Percentiles rank a stretch among this genome's conserved stretches.
These are phyloP conservation scores for Somion occarium DNA, from an alignment of 1,284 basidiomycete species.

Conservation along the genomic window DNA sequence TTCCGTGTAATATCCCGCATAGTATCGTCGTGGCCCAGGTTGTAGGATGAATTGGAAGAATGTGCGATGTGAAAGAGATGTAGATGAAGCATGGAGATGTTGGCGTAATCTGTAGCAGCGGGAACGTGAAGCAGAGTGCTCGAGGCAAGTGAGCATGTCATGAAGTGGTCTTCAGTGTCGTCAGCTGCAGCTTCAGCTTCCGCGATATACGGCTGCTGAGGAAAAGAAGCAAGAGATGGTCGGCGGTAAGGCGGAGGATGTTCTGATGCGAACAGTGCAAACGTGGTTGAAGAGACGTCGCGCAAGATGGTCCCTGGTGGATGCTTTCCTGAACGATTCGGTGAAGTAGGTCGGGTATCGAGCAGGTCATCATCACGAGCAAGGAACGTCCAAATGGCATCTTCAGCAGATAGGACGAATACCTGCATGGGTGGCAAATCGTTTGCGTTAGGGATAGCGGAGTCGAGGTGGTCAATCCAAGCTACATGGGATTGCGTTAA, in stretches of 20 bases:
- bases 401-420: constrained; percentile 52
- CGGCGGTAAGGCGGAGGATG: constrained; percentile 26
- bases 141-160: constrained; percentile 47
- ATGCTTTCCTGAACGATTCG: constrained; percentile 11
- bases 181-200: no score
- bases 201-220: no score
- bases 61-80: constrained; percentile 50
- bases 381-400: constrained; percentile 46
- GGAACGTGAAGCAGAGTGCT: constrained; percentile 53
- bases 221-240: no score
- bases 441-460: constrained; percentile 27
- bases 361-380: constrained; percentile 7
- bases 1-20: constrained; percentile 59
- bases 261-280: constrained; percentile 13
- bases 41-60: constrained; percentile 33
- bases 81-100: constrained; percentile 51
- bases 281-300: constrained; percentile 13
- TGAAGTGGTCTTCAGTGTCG: constrained; percentile 25
- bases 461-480: constrained; percentile 54
- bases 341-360: constrained; percentile 6
- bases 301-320: constrained; percentile 11
- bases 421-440: constrained; percentile 47
- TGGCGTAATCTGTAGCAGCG: constrained; percentile 31
- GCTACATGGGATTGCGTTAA: no score
- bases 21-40: constrained; percentile 31